Base-by-base conservation (phyloP, 805 yeast genomes). In the Hanseniaspora meyeri region DNA sequence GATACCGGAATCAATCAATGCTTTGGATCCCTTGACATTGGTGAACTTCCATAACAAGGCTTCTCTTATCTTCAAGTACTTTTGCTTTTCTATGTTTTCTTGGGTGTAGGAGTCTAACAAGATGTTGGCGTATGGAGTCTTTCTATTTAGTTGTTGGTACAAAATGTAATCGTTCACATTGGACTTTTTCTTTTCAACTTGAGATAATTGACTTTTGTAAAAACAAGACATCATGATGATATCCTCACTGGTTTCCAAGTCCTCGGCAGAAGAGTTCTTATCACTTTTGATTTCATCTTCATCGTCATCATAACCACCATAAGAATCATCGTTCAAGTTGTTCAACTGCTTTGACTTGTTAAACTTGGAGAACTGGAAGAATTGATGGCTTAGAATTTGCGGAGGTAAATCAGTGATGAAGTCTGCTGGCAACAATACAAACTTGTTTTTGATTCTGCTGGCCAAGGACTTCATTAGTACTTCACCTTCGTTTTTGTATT, bases 361-460 rank as follows among this genome's bases (percentile, higher is more conserved):
- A 16, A 46, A 53, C 43, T 78, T 83, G 24, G 78, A 79, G 63
- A 82, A 81, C 61, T 82, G 82, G 64, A 96, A 75, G 67, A 83
- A 90, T 51, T 84, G 85, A 65, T 91, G 95, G 47, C 89, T 80
- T 36, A 93, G 75, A 19, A 84, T 83, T 64, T 87, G 91, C 11
- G 97, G 96, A 3, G 96, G 95, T 40, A 91, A 73, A 66, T 90
- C 91, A 1, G 97, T 89, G 55, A 95, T 75, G 66, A 93, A 87
- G 68, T 95, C 98, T 71, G 97, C 91, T 8, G 97, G 97, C 56
- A 93, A 70, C 36, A 93, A 69, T n/a, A 89, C 87, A 64, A 88
- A 83, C 65, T 83, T 82, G 37, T 74, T 64, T 53, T 66, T 61
- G 34, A 71, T 64, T 55, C 70, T 66, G 10, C 70, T 72, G 49